These are phyloP conservation scores for Colletotrichum noveboracense DNA, from an alignment of 2,329 filamentous ascomycete species.

Conservation along the genomic window DNA sequence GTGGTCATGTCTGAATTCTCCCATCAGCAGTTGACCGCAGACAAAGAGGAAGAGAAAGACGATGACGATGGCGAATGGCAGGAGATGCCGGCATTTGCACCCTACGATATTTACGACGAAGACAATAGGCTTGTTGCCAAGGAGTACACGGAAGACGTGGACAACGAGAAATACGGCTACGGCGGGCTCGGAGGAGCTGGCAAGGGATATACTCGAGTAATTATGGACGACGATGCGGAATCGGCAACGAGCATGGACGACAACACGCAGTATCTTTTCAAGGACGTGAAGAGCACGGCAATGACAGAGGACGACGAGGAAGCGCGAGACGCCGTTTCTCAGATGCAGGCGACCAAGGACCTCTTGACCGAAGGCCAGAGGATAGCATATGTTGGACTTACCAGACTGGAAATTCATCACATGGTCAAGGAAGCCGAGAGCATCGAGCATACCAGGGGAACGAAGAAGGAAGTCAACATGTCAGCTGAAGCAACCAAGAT, in stretches of 20 bases:
- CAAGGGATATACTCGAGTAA: constrained; percentile 94
- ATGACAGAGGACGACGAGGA: constrained; percentile 77
- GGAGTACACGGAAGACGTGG: constrained; percentile 76
- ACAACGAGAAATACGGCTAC: constrained; percentile 72
- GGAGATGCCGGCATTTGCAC: constrained; percentile 90
- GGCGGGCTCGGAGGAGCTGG: constrained; percentile 84
- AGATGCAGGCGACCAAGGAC: constrained; percentile 96
- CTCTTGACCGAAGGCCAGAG: constrained; percentile 93
- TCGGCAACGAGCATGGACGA: constrained; percentile 97
- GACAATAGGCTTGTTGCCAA: constrained; percentile 85
- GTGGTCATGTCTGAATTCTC: constrained; percentile 80
- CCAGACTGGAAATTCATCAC: constrained; percentile 78
- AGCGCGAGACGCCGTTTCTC: constrained; percentile 81
- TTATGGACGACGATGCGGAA: constrained; percentile 92
- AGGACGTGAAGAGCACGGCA: constrained; percentile 66
- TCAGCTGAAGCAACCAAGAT: constrained; percentile 83
- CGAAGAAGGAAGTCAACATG: constrained; percentile 74
- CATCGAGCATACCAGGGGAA: constrained; percentile 64
- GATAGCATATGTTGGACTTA: constrained; percentile 93
- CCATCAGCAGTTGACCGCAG: constrained; percentile 76
- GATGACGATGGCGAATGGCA: constrained; percentile 81
- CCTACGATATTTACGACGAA: constrained; percentile 95
- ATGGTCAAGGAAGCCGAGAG: constrained; percentile 75
- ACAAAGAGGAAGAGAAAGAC: constrained; percentile 58
- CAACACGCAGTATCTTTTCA: constrained; percentile 95